Evolutionary conservation across 768 basidiomycete genomes (phyloP), one percentile per base, ranked within the genome.

Genomic region (Hypsizygus marmoreus): DNA sequence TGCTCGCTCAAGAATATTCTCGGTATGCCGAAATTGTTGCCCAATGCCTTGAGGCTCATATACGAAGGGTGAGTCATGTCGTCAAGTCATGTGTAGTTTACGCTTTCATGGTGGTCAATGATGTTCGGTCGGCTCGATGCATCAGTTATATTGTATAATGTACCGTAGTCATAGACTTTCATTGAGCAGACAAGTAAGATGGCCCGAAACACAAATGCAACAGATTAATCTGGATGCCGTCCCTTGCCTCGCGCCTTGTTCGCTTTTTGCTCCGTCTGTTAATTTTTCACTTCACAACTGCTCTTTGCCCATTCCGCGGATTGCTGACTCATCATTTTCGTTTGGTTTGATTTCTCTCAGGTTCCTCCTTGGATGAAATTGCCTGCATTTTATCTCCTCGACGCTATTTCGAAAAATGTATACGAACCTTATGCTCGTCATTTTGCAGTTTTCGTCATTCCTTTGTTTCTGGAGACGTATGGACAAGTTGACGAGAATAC

Each of bases 381-480:
- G 6, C 95, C 97, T 1, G 79, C 88, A 0, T 93, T 97, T 58
- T 99, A 98, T 63, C 80, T 98, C 6, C 76, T 99, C 61, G 97
- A 98, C 62, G 95, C 95, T 11, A 93, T 99, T 48, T 91, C 91
- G 44, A 99, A 99, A 67, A 98, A 98, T 71, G 84, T 95, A 25
- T 95, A 84, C 54, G 83, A 91, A 20, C 95, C 95, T 16, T 98
- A 97, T 69, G 89, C 91, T 23, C 82, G 83, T 49, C 80, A 85
- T 51, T 94, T 99, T 59, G 77, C 88, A 9, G 76, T 82, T 8
- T 80, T 93, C 62, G 88, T 95, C 50, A 86, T 88, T 45, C 78
- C 83, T 16, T 70, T 95, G 13, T 98, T 94, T 70, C 73, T 97
- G 54, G 83, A 90, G 53, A 86, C 94, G 22, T 97, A 98, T 68